phyloP scores from a whole-genome alignment of 1,139 yeast species.

The Yamadazyma triangularis region DNA sequence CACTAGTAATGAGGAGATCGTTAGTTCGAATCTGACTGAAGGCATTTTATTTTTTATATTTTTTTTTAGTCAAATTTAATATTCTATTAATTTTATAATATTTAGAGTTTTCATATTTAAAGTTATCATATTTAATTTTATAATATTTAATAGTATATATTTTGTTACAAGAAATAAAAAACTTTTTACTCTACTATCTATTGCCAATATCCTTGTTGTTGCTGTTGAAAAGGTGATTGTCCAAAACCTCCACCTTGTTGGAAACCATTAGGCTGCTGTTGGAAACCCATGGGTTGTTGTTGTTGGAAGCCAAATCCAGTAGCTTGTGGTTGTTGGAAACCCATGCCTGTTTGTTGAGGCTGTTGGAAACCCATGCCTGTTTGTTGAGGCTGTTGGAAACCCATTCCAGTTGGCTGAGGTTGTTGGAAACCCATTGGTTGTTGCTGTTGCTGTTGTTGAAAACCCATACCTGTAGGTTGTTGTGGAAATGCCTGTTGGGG shows the following conservation, averaged over 20 bases:
- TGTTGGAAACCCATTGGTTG: constrained; percentile 9
- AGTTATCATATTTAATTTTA: too few species aligned
- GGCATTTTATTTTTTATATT: constrained; percentile 41
- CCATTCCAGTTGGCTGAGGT: constrained; percentile 2
- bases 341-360: constrained; percentile 2
- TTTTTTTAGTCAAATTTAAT: constrained; percentile 2
- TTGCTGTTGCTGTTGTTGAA: constrained; percentile 3
- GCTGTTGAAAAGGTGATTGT: too few species aligned
- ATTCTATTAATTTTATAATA: too few species aligned
- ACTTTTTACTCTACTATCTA: neutral
- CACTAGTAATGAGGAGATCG: constrained; percentile 91
- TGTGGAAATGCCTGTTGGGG: constrained; percentile 10
- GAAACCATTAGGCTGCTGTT: neutral
- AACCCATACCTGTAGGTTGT: constrained; percentile 10
- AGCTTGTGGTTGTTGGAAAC: too few species aligned
- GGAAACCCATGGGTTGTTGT: too few species aligned
- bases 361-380: constrained; percentile 9
- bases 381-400: neutral
- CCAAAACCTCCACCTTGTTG: too few species aligned
- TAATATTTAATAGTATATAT: too few species aligned
- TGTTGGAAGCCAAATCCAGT: too few species aligned
- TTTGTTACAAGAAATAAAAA: neutral
- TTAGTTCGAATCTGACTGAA: constrained; percentile 83
- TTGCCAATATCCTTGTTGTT: neutral
- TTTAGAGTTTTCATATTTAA: too few species aligned